Evolutionary conservation across 2,329 filamentous ascomycete species (phyloP), one percentile per base, ranked within the genome.

Genomic region (Trematosphaeria pertusa): DNA sequence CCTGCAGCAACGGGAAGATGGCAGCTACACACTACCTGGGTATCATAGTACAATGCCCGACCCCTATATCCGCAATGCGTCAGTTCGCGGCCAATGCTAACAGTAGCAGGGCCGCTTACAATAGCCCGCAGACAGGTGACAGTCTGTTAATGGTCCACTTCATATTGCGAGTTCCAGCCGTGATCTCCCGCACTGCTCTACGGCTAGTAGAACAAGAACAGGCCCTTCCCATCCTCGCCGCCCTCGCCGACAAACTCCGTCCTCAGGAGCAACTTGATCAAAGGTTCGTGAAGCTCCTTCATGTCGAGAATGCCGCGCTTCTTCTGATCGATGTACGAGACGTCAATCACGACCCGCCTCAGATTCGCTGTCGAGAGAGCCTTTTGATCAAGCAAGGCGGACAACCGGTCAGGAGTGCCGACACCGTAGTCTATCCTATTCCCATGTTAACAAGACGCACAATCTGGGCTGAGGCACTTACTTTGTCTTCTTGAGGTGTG

Each of bases 301-400:
- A 97, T 97, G 66, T 97, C 94, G 71, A 96, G 84, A 54, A 99
- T 84, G 0, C 91, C 91, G 36, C 92, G 82, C 78, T 96, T 96
- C 81, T 99, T 99, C 72, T 89, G 85, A 73, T 99, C 93, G 56
- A 97, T 89, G 67, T 96, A 87, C 6, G 91, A 96, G 11, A 89
- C 91, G 73, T 99, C 94, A 22, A 97, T 82, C 7, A 97, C 84
- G 24, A 99, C 82, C 35, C 89, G 83, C 74, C 91, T 84, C 43
- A 97, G 72, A 48, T 87, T 82, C 24, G 84, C 80, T 22, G 89
- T 72, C 19, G 85, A 88, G 34, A 97, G 74, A 2, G 87, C 85
- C 26, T 87, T 87, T 83, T 91, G 84, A 30, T 95, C 87, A 24
- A 96, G 82, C 50, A 99, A 74, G 61, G 96, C 92, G 41, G 84